Evolutionary conservation across 306 rosid genomes (phyloP), one percentile per base, ranked within the genome.

Genomic region (Quercus rubra): DNA sequence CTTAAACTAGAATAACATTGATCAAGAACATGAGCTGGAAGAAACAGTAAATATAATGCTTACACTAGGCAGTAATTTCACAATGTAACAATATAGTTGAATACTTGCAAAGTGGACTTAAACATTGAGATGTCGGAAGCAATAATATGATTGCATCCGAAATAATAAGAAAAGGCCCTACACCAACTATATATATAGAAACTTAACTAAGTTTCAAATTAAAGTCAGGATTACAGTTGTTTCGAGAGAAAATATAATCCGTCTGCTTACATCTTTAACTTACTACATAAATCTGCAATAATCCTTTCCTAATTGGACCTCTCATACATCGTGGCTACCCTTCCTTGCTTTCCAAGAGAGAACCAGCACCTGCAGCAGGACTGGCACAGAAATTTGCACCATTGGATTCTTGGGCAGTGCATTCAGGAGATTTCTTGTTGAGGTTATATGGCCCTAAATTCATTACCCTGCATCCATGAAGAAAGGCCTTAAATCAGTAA

Each of bases 371-470:
- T 15, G 46, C 74, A 11, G 70, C 69, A 31, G 83, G 63, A 69
- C 77, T 80, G 30, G 86, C 82, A 68, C 77, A 69, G 71, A 83
- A 87, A 35, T 80, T 86, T 18, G 88, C 90, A 17, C 90, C 93
- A 31, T 79, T 79, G n/a, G 85, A 86, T 85, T 89, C 89, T 55
- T 86, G 82, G 12, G 81, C 80, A 21, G 81, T 55, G 79, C 86
- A 63, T 69, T 89, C 91, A 2, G 84, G 75, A 35, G 87, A 77
- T 69, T 89, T 94, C 86, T 87, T 87, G 92, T 69, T 69, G 12
- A 84, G 78, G 82, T 74, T 86, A 84, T 90, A 94, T 17, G 98
- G 98, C 56, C 91, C 92, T 55, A 92, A 74, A 83, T 35, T 92
- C 94, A 86, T 90, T 82, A 84, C 95, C 92, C 98, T 94, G 88